Base-by-base conservation (phyloP, 2,329 filamentous ascomycete species). In the Thermochaetoides dissita region DNA sequence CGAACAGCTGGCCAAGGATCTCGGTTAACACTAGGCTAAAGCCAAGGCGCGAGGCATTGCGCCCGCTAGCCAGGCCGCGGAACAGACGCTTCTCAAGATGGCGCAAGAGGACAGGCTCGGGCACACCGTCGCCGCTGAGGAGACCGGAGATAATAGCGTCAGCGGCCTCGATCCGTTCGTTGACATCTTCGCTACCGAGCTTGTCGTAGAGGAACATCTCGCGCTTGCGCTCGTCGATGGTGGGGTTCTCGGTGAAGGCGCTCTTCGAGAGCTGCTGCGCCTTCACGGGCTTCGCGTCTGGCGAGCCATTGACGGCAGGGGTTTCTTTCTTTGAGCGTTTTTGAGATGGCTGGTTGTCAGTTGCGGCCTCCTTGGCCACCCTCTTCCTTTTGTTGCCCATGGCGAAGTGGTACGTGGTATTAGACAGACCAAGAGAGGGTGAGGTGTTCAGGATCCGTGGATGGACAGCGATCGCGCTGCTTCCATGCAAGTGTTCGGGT, bases 21-120 rank as follows among this genome's bases (percentile, higher is more conserved):
- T 95, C 88, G 0, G 87, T 82, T 51, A 96, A 65, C 0, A 89
- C 89, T 42, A 95, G 71, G 41, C 86, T 94, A 59, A 94, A 95
- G 3, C 91, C 91, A 39, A 91, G 66, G 28, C 91, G 74, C 11
- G 89, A 86, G 9, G 84, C 85, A 64, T 94, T 94, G 44, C 86
- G 79, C 42, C 86, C 81, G 58, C 87, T 95, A 47, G 88, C 87
- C 11, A 96, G 76, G 34, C 91, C 91, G 42, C 84, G 78, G 59
- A 95, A 85, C 33, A 98, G 68, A 28, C 82, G 72, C 56, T 74
- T 74, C 49, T 76, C 72, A 30, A 81, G 62, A 51, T 81, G 76
- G 45, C 74, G 64, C 50, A 68, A 59, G 10, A 81, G 62, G 2
- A 74, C 69, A 1, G 63, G 52, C 55, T 79, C 74, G 3, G 66